Evolutionary conservation across 352 stramenopile genomes (phyloP), one percentile per base, ranked within the genome.

Genomic region (Phytophthora constricta): DNA sequence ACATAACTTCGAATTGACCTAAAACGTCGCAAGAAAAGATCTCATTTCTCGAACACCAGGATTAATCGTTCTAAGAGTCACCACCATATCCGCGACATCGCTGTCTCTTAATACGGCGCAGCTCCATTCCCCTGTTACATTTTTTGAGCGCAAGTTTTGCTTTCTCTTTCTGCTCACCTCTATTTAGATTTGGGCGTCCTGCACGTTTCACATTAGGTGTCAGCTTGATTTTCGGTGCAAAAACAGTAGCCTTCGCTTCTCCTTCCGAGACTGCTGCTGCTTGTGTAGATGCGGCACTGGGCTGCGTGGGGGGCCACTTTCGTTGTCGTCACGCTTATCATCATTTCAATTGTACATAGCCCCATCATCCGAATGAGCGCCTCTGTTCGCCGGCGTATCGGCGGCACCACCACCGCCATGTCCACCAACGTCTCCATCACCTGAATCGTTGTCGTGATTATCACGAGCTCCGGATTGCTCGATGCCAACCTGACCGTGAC

Each of bases 91-190:
- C 23, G 19, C 42, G 0, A 48, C 34, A 19, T 58, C 51, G 10
- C 13, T 48, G 9, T 58, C 41, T 5, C 37, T 17, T 26, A 66
- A 23, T 14, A 66, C 26, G 5, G 25, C 49, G 41, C 14, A 66
- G 49, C 14, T 47, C 28, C 19, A 54, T 66, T 26, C 58, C 58
- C 0, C n/a, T 28, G 39, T 54, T 66, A 39, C 59, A 66, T n/a
- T 48, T 39, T 34, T 54, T 48, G 10, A 27, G 27, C 7, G 49
- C 39, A 41, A 19, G 10, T 11, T 22, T 26, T 19, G 26, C 20
- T 22, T 59, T 47, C 17, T 54, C 0, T 4, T 52, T 42, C 37
- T 22, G 22, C 8, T 33, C 19, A 1, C 26, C 50, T n/a, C 49
- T n/a, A 31, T 59, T 59, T 10, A 59, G 19, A 0, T 11, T 19